Percentiles rank a stretch among this genome's conserved stretches.
phyloP scores from a whole-genome alignment of 129 eudicot genomes.

The Centella asiatica region DNA sequence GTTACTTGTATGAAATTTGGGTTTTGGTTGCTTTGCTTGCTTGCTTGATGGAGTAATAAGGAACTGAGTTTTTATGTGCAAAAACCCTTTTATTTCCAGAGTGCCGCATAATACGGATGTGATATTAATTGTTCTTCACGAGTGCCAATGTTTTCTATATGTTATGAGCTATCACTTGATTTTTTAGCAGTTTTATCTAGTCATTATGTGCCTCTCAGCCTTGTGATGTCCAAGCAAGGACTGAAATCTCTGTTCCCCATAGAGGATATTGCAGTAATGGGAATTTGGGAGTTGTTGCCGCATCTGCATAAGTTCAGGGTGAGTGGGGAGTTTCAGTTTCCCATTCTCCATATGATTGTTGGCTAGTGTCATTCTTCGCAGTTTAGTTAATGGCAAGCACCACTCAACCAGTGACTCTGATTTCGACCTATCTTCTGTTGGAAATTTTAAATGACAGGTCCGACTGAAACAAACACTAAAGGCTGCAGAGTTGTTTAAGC shows the following conservation, averaged over 20 bases:
- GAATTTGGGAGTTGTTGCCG: slow-evolving; percentile 88
- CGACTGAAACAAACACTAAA: slow-evolving; percentile 61
- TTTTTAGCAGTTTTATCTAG: background rate
- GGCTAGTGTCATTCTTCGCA: background rate
- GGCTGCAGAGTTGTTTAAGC: slow-evolving; percentile 58
- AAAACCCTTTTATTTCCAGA: no score
- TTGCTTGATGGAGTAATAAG: no score
- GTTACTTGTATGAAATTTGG: no score
- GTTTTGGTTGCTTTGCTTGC: no score
- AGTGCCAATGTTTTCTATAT: no score
- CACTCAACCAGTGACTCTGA: slow-evolving; percentile 3
- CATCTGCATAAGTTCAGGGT: slow-evolving; percentile 62
- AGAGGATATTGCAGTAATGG: slow-evolving; percentile 97
- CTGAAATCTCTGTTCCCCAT: slow-evolving; percentile 66
- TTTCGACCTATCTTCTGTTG: background rate
- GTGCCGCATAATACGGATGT: background rate
- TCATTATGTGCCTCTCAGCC: slow-evolving; percentile 23
- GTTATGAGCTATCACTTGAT: no score
- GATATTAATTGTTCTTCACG: no score
- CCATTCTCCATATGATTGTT: no score
- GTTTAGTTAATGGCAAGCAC: background rate
- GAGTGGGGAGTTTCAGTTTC: slow-evolving; percentile 9
- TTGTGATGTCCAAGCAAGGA: slow-evolving; percentile 72
- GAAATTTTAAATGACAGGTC: slow-evolving; percentile 36
- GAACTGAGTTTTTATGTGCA: no score